Evolutionary conservation across 495 filamentous ascomycete genomes (phyloP), one percentile per base, ranked within the genome.

Genomic region (Hypomontagnella monticulosa): DNA sequence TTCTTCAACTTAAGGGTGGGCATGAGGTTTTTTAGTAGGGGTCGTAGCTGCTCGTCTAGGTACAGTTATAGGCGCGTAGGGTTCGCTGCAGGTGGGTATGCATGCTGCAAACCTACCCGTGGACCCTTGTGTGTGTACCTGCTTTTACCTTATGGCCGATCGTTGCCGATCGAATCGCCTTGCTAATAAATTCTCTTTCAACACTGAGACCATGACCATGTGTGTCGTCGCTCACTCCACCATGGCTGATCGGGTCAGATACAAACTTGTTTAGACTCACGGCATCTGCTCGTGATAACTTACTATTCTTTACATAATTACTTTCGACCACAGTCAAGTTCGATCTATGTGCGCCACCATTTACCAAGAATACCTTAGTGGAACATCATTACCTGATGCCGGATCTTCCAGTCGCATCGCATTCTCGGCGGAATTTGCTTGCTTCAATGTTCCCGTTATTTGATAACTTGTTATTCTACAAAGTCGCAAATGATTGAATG

Each of bases 81-180:
- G 23, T 27, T 27, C 23, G 6, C 23, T 2, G 23, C 23, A 27
- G 23, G 23, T 27, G 23, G 23, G 23, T 27, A 6, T 27, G 6
- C 23, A 27, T 27, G 23, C 23, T 27, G 23, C 23, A 6, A 27
- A 27, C 23, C 23, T 27, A 27, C 23, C 23, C 23, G 23, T n/a
- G n/a, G n/a, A n/a, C n/a, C n/a, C n/a, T n/a, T n/a, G n/a, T n/a
- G n/a, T n/a, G n/a, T 27, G 23, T 27, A 27, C 23, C 23, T 27
- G 23, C 23, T 27, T 27, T 56, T 40, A 67, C 51, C 37, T 61
- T 51, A 38, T 57, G 44, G 63, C 51, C 51, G 57, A 61, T 61
- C 51, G 40, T 41, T 61, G 46, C 51, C 44, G 59, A 61, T 38
- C 33, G 20, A 53, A 46, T 50, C 36, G 40, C 32, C 11, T 44